phyloP scores from a whole-genome alignment of 1,139 yeast genomes.

The Yamadazyma pseudoaaseri region DNA sequence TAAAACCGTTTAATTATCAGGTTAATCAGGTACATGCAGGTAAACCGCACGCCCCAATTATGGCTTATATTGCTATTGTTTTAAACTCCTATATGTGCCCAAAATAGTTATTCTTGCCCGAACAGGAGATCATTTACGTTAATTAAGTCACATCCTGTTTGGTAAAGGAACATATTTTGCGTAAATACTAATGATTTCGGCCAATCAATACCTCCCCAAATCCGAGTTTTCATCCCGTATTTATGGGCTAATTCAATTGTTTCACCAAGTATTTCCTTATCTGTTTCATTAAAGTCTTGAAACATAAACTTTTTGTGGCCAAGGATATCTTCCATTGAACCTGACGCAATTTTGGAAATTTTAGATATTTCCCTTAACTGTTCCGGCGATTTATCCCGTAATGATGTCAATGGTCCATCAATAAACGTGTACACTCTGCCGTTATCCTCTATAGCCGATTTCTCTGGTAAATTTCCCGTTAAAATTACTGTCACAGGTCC shows the following conservation, averaged over 20 bases:
- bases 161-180: conserved; percentile 28
- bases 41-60: too few relatives aligned
- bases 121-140: conserved; percentile 37
- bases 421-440: conserved; percentile 31
- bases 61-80: too few relatives aligned
- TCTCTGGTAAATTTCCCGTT: conserved; percentile 42
- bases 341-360: conserved; percentile 36
- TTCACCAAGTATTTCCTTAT: conserved; percentile 18
- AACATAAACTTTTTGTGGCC: conserved; percentile 21
- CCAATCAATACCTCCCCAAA: conserved; percentile 47
- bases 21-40: too few relatives aligned
- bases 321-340: conserved; percentile 29
- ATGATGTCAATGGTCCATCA: conserved; percentile 37
- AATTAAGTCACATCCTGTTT: conserved; percentile 36
- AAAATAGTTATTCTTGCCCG: too few relatives aligned
- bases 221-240: conserved; percentile 36
- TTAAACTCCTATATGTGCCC: too few relatives aligned
- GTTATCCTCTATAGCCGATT: conserved; percentile 22
- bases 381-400: conserved; percentile 16
- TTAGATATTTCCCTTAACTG: conserved; percentile 22
- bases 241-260: conserved; percentile 33
- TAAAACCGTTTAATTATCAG: too few relatives aligned
- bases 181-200: conserved; percentile 28
- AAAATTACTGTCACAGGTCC: conserved; percentile 42
- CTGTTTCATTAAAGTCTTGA: conserved; percentile 20